phyloP scores from a whole-genome alignment of 2,329 filamentous ascomycete species.

The Nothophoma quercina region DNA sequence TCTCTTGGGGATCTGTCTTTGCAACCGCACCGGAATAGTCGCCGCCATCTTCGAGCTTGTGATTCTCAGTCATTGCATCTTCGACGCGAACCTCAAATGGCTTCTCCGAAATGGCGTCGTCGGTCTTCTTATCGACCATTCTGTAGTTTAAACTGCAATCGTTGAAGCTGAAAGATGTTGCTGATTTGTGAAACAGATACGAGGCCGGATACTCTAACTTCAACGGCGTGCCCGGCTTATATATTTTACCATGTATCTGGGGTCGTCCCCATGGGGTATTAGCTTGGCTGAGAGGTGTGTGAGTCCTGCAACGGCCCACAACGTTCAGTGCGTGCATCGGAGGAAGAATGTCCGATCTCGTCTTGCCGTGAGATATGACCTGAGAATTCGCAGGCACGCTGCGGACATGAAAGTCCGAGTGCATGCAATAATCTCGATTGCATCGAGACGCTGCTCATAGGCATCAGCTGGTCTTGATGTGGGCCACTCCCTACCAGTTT shows the following conservation, averaged over 20 bases:
- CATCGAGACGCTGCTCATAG: neutral
- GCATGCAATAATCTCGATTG: neutral
- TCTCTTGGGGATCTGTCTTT: conserved; percentile 36
- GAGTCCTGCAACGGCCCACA: neutral
- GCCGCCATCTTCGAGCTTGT: conserved; percentile 1
- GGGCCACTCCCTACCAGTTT: neutral
- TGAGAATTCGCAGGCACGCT: neutral
- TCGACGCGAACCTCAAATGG: neutral
- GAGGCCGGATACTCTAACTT: neutral
- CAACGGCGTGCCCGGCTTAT: neutral
- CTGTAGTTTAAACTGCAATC: neutral
- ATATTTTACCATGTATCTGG: neutral
- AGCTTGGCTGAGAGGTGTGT: neutral
- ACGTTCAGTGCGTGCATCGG: neutral
- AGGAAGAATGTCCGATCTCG: neutral
- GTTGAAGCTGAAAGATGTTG: neutral
- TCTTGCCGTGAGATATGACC: too few relatives aligned
- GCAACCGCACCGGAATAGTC: conserved; percentile 35
- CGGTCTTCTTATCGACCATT: conserved; percentile 3
- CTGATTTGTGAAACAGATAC: neutral
- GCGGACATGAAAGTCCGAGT: neutral
- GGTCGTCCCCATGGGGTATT: conserved; percentile 7
- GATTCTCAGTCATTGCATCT: neutral
- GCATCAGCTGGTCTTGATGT: neutral
- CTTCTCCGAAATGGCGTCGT: conserved; percentile 1